Evolutionary conservation across 2,329 filamentous ascomycete genomes (phyloP).

Genomic region (Aspergillus sp.): DNA sequence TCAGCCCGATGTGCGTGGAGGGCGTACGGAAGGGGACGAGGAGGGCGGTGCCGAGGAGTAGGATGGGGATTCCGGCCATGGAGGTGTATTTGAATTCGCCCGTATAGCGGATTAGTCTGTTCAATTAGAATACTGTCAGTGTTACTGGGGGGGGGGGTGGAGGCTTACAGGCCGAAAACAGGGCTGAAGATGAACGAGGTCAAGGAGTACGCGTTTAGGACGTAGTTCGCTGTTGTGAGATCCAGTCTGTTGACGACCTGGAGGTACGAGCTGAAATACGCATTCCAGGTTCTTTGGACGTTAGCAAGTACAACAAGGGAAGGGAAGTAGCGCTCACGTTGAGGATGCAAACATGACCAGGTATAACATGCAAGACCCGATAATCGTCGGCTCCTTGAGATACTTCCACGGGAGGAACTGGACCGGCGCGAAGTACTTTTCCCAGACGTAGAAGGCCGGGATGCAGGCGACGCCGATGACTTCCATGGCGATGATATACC

Average conservation of each 20-base stretch:
- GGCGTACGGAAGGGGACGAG: constrained; percentile 25
- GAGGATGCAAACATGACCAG: constrained; percentile 6
- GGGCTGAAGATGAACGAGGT: constrained; percentile 18
- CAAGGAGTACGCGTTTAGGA: constrained; percentile 20
- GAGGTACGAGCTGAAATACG: constrained; percentile 26
- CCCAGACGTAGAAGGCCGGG: constrained; percentile 21
- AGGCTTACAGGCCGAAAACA: constrained; percentile 15
- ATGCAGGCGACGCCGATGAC: constrained; percentile 17
- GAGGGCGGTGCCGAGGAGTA: constrained; percentile 21
- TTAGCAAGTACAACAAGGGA: background rate
- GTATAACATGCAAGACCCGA: constrained; percentile 17
- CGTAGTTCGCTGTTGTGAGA: constrained; percentile 23
- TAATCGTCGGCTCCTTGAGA: constrained; percentile 22
- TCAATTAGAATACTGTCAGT: no score
- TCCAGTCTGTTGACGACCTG: constrained; percentile 24
- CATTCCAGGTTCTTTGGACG: constrained; percentile 2
- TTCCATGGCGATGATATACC: constrained; percentile 23
- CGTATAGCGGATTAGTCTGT: constrained; percentile 15
- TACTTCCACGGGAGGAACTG: constrained; percentile 24
- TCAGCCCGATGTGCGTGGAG: constrained; percentile 16
- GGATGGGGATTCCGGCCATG: constrained; percentile 19
- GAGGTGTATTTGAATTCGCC: constrained; percentile 22
- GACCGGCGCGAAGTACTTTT: constrained; percentile 20
- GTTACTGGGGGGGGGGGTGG: no score
- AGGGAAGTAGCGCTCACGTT: constrained; percentile 11